A percentile compares a stretch with the other conserved stretches of the same genome.
phyloP scores from a whole-genome alignment of 2,329 filamentous ascomycete species.

The Fusarium subglutinans region DNA sequence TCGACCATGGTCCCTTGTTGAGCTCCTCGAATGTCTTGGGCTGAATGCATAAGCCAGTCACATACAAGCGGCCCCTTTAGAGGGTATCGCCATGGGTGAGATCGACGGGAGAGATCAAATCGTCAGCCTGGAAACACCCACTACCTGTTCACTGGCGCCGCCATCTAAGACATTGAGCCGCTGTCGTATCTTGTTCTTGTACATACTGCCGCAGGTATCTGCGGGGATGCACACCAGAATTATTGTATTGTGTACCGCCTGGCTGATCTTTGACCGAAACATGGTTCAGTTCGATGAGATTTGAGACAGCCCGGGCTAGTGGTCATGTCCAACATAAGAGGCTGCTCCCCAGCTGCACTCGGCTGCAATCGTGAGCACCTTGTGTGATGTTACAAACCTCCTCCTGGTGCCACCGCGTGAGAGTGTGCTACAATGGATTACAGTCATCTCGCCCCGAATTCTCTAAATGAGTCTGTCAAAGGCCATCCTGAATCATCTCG shows the following conservation, averaged over 20 bases:
- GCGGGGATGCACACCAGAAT: slow-evolving; percentile 25
- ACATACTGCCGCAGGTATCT: neutral
- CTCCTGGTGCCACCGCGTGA: neutral
- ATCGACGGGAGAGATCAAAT: slow-evolving; percentile 19
- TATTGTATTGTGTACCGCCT: neutral
- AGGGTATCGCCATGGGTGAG: slow-evolving; percentile 11
- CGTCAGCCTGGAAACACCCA: slow-evolving; percentile 9
- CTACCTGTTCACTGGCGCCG: slow-evolving; percentile 5
- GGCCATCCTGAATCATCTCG: slow-evolving; percentile 18
- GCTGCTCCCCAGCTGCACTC: slow-evolving; percentile 7
- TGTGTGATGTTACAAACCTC: neutral
- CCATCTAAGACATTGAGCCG: slow-evolving; percentile 33
- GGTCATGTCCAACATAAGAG: slow-evolving; percentile 20
- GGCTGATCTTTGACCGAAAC: neutral
- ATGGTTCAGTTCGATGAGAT: slow-evolving; percentile 1
- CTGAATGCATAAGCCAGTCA: slow-evolving; percentile 10
- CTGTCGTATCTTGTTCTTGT: slow-evolving; percentile 8
- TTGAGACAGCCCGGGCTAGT: slow-evolving; percentile 22
- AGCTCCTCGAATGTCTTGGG: slow-evolving; percentile 18
- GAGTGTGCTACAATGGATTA: slow-evolving; percentile 36
- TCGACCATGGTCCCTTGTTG: neutral
- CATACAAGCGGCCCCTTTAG: neutral
- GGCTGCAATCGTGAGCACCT: neutral
- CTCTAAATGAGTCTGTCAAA: slow-evolving; percentile 22
- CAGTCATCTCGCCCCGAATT: slow-evolving; percentile 36